A percentile compares a stretch with the other conserved stretches of the same genome.
Conservation (phyloP, 1,139 yeast genomes). For the Taphrina wiesneri region DNA sequence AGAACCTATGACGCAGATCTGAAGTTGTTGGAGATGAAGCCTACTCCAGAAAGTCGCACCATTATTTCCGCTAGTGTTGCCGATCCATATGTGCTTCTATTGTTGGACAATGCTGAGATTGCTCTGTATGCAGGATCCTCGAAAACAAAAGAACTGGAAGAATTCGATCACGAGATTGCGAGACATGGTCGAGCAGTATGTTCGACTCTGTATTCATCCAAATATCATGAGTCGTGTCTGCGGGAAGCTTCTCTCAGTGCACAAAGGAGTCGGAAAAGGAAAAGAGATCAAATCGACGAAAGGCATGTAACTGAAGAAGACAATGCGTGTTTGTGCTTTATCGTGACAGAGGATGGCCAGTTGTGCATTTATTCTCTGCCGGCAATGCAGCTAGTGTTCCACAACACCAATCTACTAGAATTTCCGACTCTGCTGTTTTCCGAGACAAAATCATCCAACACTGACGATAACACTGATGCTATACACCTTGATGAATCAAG, state of each 20-base stretch:
- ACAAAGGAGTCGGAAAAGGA: background rate
- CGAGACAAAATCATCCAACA: background rate
- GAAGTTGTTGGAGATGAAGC: constrained; percentile 47
- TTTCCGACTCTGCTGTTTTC: background rate
- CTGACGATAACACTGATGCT: background rate
- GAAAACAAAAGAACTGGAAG: constrained; percentile 36
- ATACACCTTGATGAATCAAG: background rate
- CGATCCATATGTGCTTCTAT: constrained; percentile 42
- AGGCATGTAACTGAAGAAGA: background rate
- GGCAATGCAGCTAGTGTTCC: constrained; percentile 17
- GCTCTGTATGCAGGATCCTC: constrained; percentile 38
- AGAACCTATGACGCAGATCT: constrained; percentile 67
- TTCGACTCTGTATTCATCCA: constrained; percentile 5
- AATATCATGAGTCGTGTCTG: background rate
- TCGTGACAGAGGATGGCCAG: constrained; percentile 9
- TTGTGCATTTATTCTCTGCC: constrained; percentile 36
- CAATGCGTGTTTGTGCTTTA: constrained; percentile 19
- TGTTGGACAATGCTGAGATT: constrained; percentile 40
- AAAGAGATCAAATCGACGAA: background rate
- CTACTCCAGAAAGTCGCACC: constrained; percentile 35
- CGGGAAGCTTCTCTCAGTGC: background rate
- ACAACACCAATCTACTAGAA: constrained; percentile 2
- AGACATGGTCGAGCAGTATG: background rate
- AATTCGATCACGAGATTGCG: constrained; percentile 16
- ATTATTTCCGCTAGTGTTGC: constrained; percentile 56